Conservation (phyloP, 257 asterid species). For the Solanum raphanifolium region DNA sequence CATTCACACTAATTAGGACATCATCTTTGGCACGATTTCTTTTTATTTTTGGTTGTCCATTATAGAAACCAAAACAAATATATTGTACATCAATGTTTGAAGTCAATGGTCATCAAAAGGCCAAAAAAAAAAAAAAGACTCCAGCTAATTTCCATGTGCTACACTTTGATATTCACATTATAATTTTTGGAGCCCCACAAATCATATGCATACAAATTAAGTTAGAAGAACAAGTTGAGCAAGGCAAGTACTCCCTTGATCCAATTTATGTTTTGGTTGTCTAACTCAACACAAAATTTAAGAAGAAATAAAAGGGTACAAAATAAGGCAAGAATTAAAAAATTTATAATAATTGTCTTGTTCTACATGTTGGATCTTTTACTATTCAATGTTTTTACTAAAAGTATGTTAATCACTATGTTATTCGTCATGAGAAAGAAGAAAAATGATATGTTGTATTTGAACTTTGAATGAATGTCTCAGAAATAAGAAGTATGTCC, state of each 20-base stretch:
- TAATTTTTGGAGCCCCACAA: not conserved
- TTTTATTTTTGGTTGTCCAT: not conserved
- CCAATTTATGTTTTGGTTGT: not conserved
- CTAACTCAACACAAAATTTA: not conserved
- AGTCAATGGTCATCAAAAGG: not conserved
- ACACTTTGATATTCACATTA: not conserved
- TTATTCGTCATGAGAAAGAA: too few relatives aligned
- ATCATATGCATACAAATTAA: not conserved
- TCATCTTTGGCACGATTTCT: not conserved
- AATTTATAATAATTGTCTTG: not conserved
- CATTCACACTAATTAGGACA: not conserved
- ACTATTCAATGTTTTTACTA: not conserved
- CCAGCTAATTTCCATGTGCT: constrained; percentile 1
- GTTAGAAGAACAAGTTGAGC: constrained; percentile 2
- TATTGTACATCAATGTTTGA: not conserved
- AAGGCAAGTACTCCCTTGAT: constrained; percentile 3
- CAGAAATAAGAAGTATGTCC: too few relatives aligned
- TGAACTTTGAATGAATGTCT: not conserved
- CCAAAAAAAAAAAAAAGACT: not conserved
- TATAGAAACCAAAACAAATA: not conserved
- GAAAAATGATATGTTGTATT: rapidly evolving
- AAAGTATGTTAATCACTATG: not conserved
- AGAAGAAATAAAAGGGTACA: not conserved
- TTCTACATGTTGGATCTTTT: not conserved
- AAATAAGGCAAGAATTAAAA: not conserved